Conservation (phyloP, 495 filamentous ascomycete genomes). For the Aspergillus ellipticus region DNA sequence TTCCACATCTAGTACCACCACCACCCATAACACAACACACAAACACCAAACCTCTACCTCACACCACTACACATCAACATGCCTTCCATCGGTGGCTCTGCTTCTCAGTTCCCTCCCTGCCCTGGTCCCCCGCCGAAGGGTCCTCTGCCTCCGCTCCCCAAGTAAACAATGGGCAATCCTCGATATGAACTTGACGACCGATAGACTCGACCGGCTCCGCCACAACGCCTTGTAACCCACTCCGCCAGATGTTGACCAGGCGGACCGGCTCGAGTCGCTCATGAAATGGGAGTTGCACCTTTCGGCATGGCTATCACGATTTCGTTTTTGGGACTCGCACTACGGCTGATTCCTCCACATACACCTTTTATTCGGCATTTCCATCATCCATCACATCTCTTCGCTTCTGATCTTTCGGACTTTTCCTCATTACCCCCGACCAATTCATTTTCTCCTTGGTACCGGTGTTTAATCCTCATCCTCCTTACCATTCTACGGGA, state of each 20-base stretch:
- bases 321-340: slow-evolving; percentile 22
- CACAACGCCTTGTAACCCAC: not conserved
- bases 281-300: slow-evolving; percentile 17
- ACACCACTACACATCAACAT: slow-evolving; percentile 40
- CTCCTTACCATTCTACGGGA: slow-evolving; percentile 7
- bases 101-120: slow-evolving; percentile 69
- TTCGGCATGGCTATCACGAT: slow-evolving; percentile 35
- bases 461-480: slow-evolving; percentile 1
- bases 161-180: slow-evolving; percentile 44
- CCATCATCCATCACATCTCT: slow-evolving; percentile 16
- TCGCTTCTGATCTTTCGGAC: slow-evolving; percentile 1
- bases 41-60: slow-evolving; percentile 2
- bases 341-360: slow-evolving; percentile 13
- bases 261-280: slow-evolving; percentile 21
- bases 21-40: not conserved
- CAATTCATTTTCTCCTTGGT: slow-evolving; percentile 3
- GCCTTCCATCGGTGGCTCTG: slow-evolving; percentile 65
- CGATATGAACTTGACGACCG: slow-evolving; percentile 42
- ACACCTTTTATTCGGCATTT: slow-evolving; percentile 17
- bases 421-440: not conserved
- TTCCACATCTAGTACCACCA: not conserved
- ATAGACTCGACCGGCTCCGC: slow-evolving; percentile 23
- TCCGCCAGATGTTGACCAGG: slow-evolving; percentile 1
- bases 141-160: slow-evolving; percentile 77
- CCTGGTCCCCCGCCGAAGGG: slow-evolving; percentile 80